Evolutionary conservation across 2,329 filamentous ascomycete genomes (phyloP).

Genomic region (Colletotrichum costaricense): DNA sequence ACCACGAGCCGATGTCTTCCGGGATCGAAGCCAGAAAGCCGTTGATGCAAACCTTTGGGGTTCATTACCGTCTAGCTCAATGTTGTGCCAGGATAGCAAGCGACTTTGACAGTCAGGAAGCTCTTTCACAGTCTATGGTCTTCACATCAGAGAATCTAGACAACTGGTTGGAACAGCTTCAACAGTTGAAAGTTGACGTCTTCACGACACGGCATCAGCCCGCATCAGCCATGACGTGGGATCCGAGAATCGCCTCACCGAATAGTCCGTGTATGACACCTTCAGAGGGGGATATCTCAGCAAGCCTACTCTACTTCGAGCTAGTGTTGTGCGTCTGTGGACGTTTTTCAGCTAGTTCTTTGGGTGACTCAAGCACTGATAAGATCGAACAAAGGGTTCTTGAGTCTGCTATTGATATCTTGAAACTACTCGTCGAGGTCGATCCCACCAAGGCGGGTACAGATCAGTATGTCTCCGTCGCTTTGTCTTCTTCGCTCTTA

Average conservation of each 20-base stretch:
- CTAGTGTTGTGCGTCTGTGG: neutral
- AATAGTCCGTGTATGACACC: neutral
- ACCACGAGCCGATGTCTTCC: neutral
- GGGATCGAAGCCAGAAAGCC: neutral
- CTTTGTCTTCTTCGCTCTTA: too few relatives aligned
- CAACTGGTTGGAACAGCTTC: neutral
- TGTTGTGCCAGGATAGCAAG: neutral
- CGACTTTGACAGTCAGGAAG: neutral
- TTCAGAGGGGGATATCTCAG: neutral
- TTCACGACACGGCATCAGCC: neutral
- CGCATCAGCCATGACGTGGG: neutral
- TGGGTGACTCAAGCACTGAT: neutral
- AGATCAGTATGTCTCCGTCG: neutral
- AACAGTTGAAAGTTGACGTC: neutral
- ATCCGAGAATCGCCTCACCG: neutral
- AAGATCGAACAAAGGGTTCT: neutral
- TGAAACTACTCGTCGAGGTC: neutral
- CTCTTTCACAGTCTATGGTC: neutral
- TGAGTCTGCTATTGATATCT: neutral
- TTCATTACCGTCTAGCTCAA: neutral
- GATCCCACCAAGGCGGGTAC: neutral
- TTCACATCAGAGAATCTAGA: neutral
- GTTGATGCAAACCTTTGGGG: neutral
- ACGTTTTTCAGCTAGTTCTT: neutral
- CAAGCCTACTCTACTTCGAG: neutral